Base-by-base conservation (phyloP, 1,139 yeast genomes). In the Protomyces arabidopsidicola region DNA sequence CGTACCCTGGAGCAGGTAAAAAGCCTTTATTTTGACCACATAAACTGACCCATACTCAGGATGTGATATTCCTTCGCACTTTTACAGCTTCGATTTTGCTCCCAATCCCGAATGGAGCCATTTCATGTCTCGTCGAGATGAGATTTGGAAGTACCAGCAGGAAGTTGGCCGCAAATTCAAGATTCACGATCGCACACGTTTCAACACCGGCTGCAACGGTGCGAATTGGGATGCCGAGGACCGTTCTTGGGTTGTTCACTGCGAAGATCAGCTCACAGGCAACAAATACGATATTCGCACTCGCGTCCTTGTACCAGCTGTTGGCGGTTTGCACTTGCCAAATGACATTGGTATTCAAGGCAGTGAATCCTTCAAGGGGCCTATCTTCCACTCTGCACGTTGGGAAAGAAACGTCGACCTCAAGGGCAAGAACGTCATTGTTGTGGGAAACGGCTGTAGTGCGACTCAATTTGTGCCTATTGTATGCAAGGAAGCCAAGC, bases 401-500 rank as follows among this genome's bases (percentile, higher is more conserved):
- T 72, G 74, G 74, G 69, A 71, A 48, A 65, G 65, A n/a, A 58
- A 50, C 12, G 66, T 69, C 50, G 65, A 65, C 22, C 55, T 68
- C 16, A 70, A 64, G 39, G 70, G 68, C 45, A 71, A 71, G 60
- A 65, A 67, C 16, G 68, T 72, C 24, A 71, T 71, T n/a, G 69
- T 72, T 8, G 68, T 72, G 31, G 74, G 74, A 4, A 68, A 70
- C 39, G 74, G 74, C n/a, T 71, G 72, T 27, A 67, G 73, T 5
- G 74, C 72, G 1, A 67, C 70, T 42, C 74, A 72, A 60, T 67
- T 72, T 4, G 67, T 72, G 22, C 71, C 70, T n/a, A 59, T 60
- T 16, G 45, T 60, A 16, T 56, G 50, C 35, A 53, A 53, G 50
- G 58, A 60, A 4, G 63, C 58, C 55, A 60, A 53, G 51, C 48